phyloP scores from a whole-genome alignment of 2,329 filamentous ascomycete species.

The Gnomoniopsis smithogilvyi region DNA sequence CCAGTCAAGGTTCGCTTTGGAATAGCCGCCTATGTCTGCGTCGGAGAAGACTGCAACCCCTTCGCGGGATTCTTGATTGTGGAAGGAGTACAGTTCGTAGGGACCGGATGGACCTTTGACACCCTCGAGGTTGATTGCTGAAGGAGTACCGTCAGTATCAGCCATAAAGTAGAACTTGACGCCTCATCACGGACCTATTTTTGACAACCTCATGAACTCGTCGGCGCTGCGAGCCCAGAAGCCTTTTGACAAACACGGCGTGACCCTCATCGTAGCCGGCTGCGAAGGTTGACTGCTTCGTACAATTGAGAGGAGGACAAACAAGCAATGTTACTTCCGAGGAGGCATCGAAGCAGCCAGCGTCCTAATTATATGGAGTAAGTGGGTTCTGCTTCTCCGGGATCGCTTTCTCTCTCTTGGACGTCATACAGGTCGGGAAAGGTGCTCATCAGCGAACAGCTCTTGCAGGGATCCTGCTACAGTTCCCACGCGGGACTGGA shows the following conservation, averaged over 20 bases:
- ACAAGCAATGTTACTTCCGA: too few species aligned
- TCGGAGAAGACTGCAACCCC: constrained; percentile 81
- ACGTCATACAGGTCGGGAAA: too few species aligned
- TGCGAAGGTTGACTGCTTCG: too few species aligned
- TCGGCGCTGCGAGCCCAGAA: constrained; percentile 58
- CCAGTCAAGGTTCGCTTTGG: constrained; percentile 69
- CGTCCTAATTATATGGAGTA: too few species aligned
- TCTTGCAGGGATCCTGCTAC: too few species aligned
- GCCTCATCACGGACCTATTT: constrained; percentile 43
- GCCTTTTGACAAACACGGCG: constrained; percentile 45
- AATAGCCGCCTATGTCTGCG: constrained; percentile 81
- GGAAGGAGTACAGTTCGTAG: constrained; percentile 63
- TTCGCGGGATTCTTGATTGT: constrained; percentile 40
- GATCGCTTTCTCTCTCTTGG: too few species aligned
- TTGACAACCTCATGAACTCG: constrained; percentile 55
- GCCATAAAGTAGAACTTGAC: neutral
- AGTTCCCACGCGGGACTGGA: too few species aligned
- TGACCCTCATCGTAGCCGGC: constrained; percentile 49
- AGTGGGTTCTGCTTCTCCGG: too few species aligned
- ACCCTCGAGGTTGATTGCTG: constrained; percentile 68
- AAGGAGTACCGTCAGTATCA: constrained; percentile 15
- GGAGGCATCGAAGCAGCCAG: too few species aligned
- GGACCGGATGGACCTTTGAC: constrained; percentile 63
- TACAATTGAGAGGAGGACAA: too few species aligned
- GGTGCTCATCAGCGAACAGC: too few species aligned